Base-by-base conservation (phyloP, 2,329 filamentous ascomycete genomes). In the Colletotrichum liaoningense region DNA sequence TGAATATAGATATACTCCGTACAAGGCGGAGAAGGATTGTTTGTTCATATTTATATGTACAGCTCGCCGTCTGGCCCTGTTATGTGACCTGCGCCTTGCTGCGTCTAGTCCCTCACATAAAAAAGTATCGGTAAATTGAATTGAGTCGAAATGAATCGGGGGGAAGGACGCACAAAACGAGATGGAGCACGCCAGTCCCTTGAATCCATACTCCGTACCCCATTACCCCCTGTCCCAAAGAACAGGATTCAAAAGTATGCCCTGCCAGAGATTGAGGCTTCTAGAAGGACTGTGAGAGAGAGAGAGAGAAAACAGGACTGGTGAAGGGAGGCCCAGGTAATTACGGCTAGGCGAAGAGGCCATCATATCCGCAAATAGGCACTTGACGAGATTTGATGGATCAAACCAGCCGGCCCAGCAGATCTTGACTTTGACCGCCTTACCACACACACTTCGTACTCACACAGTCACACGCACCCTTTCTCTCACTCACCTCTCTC, bases 341-440 rank as follows among this genome's bases (percentile, higher is more conserved):
- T 73, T 73, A 70, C 67, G 56, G 52, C 46, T 60, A 42, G 49
- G 49, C 42, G 60, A 65, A 33, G 46, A 70, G 67, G 46, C 56
- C 71, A 70, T 73, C 67, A 73, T 73, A 56, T 73, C 71, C 67
- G 71, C 24, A 73, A 73, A 73, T 73, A 73, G 71, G 49, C 26
- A 38, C 55, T 71, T 57, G 63, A 62, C 71, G 71, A 73, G 60
- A 73, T 73, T 73, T 73, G 71, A 73, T 66, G 71, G 62, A 73
- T 57, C 60, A 57, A 30, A 54, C 46, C 49, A 24, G 62, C 46
- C 60, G n/a, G 49, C 56, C 60, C 49, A 69, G 66, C 30, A 72
- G 69, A 68, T 68, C 56, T 72, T 33, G 55, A 67, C 54, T 63
- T 35, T 67, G 65, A 67, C 65, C 65, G 65, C 56, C 56, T 67